Base-by-base conservation (phyloP, 169 alveolate genomes). In the Cyclospora cayetanensis region DNA sequence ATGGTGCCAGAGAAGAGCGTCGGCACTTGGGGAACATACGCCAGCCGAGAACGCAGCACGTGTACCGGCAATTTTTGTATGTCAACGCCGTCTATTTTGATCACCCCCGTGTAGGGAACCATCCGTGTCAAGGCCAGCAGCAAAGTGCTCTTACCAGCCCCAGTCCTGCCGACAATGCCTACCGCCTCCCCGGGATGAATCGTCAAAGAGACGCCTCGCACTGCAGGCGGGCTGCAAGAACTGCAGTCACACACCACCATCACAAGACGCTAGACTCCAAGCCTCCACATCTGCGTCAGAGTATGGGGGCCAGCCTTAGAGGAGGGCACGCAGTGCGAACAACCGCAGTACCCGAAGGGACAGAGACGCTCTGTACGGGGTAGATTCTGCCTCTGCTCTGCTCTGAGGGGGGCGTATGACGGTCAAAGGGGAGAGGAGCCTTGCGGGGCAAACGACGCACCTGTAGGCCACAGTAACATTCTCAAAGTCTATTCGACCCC, bases 111-210 rank as follows among this genome's bases (percentile, higher is more conserved):
- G 46, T 72, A 90, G 25, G 95, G 92, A 60, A 94, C 97, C 72
- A 95, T 90, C n/a, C 91, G 79, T 15, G 97, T 91, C 46, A 96
- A 94, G 18, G 93, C 95, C 18, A 94, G 60, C 41, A 95, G 91
- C 3, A 96, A 42, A 15, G 97, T 93, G 68, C 96, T 91, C 91
- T 96, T 96, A 9, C 98, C 98, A 31, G 97, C 95, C 50, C 98
- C 98, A 2, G 98, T 96, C 90, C 98, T 91, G 12, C 98, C 98
- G 65, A 95, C 97, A 52, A 96, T 95, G 37, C 97, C 98, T 42
- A 96, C 91, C 63, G 94, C 95, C 74, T 94, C 96, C 18, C 95
- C 95, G n/a, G 94, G 94, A 29, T 20, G 46, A 0, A 94, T 91
- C 27, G 43, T 43, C 31, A 94, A 52, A 18, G 55, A 68, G n/a